A percentile compares a stretch with the other conserved stretches of the same genome.
Evolutionary conservation across 139 green algal genomes (phyloP).

Genomic region (Spirogloea muscicola): DNA sequence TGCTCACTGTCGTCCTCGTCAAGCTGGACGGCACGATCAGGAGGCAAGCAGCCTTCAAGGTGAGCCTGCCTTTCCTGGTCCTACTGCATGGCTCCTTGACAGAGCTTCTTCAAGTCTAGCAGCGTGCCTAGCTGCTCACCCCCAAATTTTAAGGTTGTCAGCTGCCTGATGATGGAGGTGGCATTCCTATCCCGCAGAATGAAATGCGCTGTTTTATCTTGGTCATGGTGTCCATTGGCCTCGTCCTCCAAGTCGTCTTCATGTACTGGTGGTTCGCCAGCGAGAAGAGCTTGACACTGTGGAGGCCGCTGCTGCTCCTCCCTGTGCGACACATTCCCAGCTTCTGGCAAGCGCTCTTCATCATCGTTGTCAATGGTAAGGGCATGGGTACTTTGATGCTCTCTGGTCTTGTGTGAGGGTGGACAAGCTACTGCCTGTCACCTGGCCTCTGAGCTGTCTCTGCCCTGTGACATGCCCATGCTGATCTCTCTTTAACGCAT

Average conservation of each 20-base stretch:
- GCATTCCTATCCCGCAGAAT: not conserved
- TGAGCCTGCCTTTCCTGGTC: not conserved
- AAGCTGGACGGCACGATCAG: slow-evolving; percentile 28
- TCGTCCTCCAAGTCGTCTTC: slow-evolving; percentile 10
- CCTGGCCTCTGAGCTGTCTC: too few species aligned
- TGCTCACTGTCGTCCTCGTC: slow-evolving; percentile 12
- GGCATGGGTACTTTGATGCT: too few species aligned
- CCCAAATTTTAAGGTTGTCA: too few species aligned
- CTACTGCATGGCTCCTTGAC: too few species aligned
- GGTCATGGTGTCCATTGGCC: not conserved
- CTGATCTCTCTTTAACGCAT: too few species aligned
- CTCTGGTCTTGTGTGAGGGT: too few species aligned
- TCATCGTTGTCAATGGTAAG: slow-evolving; percentile 35
- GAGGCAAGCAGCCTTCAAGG: slow-evolving; percentile 24
- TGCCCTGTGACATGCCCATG: too few species aligned
- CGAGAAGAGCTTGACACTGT: slow-evolving; percentile 31
- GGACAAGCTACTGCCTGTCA: too few species aligned
- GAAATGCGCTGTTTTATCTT: slow-evolving; percentile 1
- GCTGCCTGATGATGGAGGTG: too few species aligned
- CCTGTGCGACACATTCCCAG: slow-evolving; percentile 8
- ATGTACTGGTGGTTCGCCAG: slow-evolving; percentile 22
- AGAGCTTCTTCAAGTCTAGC: too few species aligned
- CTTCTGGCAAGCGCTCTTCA: slow-evolving; percentile 35
- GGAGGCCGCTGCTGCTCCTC: slow-evolving; percentile 21
- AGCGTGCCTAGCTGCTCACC: too few species aligned